These are phyloP conservation scores for Lentinula edodes DNA, from an alignment of 768 basidiomycete genomes.

Conservation along the genomic window DNA sequence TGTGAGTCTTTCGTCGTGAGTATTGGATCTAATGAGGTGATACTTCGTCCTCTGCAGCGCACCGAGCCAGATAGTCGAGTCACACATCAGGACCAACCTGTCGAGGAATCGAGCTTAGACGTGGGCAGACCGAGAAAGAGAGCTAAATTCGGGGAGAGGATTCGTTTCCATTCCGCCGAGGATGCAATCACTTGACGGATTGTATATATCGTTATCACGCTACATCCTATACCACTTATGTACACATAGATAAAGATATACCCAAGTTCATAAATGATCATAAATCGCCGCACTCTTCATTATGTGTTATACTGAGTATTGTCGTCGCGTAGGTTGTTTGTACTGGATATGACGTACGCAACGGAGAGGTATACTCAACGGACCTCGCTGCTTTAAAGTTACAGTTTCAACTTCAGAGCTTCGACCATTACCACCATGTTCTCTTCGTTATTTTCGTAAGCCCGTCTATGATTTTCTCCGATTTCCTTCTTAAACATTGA, in stretches of 20 bases:
- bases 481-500: not conserved
- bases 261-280: no score
- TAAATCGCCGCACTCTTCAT: no score
- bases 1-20: not conserved
- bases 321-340: no score
- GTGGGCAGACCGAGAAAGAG: not conserved
- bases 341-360: no score
- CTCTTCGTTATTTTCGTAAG: constrained; percentile 75
- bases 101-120: not conserved
- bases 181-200: not conserved
- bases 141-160: not conserved
- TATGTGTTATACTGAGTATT: no score
- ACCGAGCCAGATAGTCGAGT: not conserved
- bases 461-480: constrained; percentile 13
- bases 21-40: no score
- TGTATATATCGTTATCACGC: not conserved
- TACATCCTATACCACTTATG: not conserved
- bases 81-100: not conserved
- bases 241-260: no score
- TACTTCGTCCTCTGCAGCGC: not conserved
- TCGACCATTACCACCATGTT: constrained; percentile 49
- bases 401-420: not conserved
- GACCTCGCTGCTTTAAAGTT: no score
- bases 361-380: no score
- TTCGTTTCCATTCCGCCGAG: not conserved